Evolutionary conservation across 1,139 yeast genomes (phyloP).

Genomic region (Taiozyma sp.): DNA sequence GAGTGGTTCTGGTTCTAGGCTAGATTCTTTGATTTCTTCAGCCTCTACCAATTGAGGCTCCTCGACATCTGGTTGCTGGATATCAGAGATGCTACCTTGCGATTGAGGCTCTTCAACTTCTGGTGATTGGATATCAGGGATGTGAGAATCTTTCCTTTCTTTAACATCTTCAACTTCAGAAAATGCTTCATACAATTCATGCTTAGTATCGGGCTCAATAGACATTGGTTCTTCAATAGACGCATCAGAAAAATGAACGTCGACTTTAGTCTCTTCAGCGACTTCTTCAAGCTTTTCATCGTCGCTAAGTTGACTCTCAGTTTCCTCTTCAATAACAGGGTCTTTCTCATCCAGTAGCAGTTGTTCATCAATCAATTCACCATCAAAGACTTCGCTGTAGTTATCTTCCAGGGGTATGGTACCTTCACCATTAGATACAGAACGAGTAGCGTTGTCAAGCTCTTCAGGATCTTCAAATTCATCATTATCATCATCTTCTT

Average conservation of each 20-base stretch:
- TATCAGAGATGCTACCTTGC: not conserved
- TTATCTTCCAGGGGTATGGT: not conserved
- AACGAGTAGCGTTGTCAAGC: not conserved
- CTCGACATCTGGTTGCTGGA: too few relatives aligned
- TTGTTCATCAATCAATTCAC: not conserved
- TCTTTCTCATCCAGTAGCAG: not conserved
- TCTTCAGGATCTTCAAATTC: conserved; percentile 1
- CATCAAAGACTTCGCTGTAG: not conserved
- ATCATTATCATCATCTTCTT: conserved; percentile 20
- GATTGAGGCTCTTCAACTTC: not conserved
- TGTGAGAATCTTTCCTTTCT: not conserved
- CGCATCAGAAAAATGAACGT: not conserved
- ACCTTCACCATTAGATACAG: not conserved
- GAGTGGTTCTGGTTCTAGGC: not conserved
- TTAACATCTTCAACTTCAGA: not conserved
- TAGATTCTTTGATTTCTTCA: not conserved
- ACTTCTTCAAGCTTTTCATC: not conserved
- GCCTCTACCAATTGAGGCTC: not conserved
- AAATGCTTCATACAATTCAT: not conserved
- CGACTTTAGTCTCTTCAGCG: not conserved
- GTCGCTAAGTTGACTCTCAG: not conserved
- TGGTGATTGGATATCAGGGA: not conserved
- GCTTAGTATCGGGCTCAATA: not conserved
- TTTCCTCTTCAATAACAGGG: not conserved
- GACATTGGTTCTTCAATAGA: not conserved